Evolutionary conservation across 148 eudicot species (phyloP).

Genomic region (Camellia japonica): DNA sequence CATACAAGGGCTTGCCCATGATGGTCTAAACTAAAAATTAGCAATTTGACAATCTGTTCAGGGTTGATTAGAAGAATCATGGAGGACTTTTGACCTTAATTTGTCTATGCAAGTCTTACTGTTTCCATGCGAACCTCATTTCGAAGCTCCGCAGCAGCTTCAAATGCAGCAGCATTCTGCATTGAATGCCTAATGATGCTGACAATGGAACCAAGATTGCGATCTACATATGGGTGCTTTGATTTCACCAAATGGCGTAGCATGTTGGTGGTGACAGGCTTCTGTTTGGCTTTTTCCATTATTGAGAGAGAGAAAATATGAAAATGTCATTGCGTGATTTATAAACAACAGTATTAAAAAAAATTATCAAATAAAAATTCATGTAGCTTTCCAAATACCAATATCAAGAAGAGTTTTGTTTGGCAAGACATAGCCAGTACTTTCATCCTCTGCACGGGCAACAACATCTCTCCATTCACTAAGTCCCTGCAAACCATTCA

Average conservation of each 20-base stretch:
- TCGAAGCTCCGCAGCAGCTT: constrained; percentile 60
- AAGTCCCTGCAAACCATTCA: constrained; percentile 63
- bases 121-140: constrained; percentile 53
- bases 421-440: constrained; percentile 94
- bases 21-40: background rate
- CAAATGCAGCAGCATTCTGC: constrained; percentile 73
- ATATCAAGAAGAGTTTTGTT: constrained; percentile 85
- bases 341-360: background rate
- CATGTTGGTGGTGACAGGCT: constrained; percentile 74
- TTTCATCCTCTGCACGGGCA: constrained; percentile 97
- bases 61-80: background rate
- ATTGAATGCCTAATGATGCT: constrained; percentile 70
- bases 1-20: background rate
- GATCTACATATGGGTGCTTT: constrained; percentile 84
- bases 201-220: constrained; percentile 73
- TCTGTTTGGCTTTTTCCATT: constrained; percentile 79
- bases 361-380: background rate
- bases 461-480: constrained; percentile 88
- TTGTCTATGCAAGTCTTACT: constrained; percentile 26
- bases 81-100: background rate
- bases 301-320: constrained; percentile 13
- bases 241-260: constrained; percentile 61
- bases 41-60: constrained; percentile 9
- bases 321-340: constrained; percentile 2
- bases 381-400: constrained; percentile 39